Conservation (phyloP, 208 protist species). For the Willaertia magna region DNA sequence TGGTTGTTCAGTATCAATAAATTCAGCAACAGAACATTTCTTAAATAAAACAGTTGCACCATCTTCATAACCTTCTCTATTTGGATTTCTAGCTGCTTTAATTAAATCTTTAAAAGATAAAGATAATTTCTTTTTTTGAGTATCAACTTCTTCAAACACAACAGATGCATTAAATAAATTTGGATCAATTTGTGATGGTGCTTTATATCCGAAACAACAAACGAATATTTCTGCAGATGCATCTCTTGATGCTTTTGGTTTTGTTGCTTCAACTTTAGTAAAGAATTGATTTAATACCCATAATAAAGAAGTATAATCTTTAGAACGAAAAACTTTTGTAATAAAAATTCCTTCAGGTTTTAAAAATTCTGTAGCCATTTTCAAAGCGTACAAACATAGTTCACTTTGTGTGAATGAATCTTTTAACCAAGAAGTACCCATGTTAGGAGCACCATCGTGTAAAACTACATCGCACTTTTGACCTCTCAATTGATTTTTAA, state of each 20-base stretch:
- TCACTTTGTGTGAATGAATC: constrained; percentile 95
- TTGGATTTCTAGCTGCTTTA: constrained; percentile 54
- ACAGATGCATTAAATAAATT: constrained; percentile 81
- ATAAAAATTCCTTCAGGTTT: constrained; percentile 81
- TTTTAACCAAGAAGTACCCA: constrained; percentile 91
- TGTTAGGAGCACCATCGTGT: constrained; percentile 98
- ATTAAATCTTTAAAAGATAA: constrained; percentile 48
- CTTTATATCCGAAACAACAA: constrained; percentile 86
- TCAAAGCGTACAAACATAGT: constrained; percentile 78
- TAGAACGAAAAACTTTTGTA: constrained; percentile 98
- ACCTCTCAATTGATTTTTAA: constrained; percentile 82
- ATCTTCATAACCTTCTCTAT: constrained; percentile 69
- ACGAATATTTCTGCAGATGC: constrained; percentile 98
- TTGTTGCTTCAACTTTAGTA: constrained; percentile 92
- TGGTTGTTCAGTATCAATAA: constrained; percentile 67
- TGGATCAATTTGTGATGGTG: constrained; percentile 86
- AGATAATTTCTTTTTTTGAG: constrained; percentile 57
- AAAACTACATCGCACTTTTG: constrained; percentile 83
- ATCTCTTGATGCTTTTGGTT: constrained; percentile 89
- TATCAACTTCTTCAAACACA: constrained; percentile 82
- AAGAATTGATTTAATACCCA: constrained; percentile 97
- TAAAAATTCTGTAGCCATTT: constrained; percentile 89
- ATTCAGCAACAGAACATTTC: constrained; percentile 61
- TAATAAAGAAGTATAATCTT: constrained; percentile 93
- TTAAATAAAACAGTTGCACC: constrained; percentile 58